phyloP scores from a whole-genome alignment of 257 asterid species.

The Ehretia macrophylla region DNA sequence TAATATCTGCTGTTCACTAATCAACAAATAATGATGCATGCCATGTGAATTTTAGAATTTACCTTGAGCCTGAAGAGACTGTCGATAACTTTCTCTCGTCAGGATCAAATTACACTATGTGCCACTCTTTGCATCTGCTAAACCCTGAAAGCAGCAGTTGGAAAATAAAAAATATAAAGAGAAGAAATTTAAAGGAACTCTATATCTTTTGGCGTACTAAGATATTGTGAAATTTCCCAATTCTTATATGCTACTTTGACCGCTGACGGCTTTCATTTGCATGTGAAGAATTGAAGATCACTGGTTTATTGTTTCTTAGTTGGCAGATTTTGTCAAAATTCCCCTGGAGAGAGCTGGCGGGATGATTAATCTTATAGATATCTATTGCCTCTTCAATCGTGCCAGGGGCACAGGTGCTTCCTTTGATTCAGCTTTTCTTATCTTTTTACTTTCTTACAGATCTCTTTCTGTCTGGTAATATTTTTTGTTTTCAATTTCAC shows the following conservation, averaged over 20 bases:
- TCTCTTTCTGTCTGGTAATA: neutral
- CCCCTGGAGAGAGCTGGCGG: constrained; percentile 96
- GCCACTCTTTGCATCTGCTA: too few relatives aligned
- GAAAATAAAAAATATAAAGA: too few relatives aligned
- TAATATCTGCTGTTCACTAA: neutral
- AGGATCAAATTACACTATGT: too few relatives aligned
- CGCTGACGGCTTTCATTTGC: too few relatives aligned
- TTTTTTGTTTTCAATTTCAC: constrained; percentile 6
- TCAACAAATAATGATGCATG: neutral
- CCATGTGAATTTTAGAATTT: neutral
- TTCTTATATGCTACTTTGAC: too few relatives aligned
- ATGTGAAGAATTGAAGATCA: neutral
- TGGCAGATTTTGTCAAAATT: constrained; percentile 89
- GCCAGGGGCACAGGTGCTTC: constrained; percentile 97
- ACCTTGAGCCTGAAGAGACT: neutral
- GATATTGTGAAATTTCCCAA: too few relatives aligned
- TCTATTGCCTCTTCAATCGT: constrained; percentile 93
- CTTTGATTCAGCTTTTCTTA: constrained; percentile 8
- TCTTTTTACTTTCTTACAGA: constrained; percentile 4
- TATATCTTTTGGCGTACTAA: too few relatives aligned
- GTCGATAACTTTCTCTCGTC: too few relatives aligned
- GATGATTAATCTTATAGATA: constrained; percentile 81
- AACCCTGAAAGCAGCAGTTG: too few relatives aligned
- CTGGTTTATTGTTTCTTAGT: constrained; percentile 36
- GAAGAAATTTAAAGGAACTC: too few relatives aligned